Conservation (phyloP, 2,329 filamentous ascomycete genomes). For the Tolypocladium cylindrosporum region DNA sequence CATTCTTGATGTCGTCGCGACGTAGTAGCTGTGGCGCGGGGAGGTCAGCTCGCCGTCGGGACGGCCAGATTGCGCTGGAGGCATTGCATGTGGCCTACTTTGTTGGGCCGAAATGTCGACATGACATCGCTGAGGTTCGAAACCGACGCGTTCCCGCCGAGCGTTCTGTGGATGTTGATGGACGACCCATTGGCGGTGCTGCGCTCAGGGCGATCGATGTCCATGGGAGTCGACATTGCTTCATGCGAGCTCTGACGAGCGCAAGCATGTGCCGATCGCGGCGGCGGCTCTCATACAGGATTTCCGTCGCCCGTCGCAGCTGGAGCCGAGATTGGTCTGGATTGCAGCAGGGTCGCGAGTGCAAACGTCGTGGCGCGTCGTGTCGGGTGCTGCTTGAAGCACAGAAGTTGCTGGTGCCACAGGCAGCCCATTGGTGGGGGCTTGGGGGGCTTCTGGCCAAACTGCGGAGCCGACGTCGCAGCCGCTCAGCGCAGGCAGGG, state of each 20-base stretch:
- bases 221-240: slow-evolving; percentile 36
- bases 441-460: too few species aligned
- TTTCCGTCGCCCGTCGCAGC: background rate
- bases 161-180: slow-evolving; percentile 39
- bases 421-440: background rate
- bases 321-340: background rate
- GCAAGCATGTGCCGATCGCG: background rate
- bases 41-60: background rate
- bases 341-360: background rate
- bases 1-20: slow-evolving; percentile 41
- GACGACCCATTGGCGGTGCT: slow-evolving; percentile 29
- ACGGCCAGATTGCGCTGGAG: background rate
- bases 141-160: slow-evolving; percentile 33
- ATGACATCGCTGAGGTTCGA: slow-evolving; percentile 72
- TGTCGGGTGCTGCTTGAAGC: background rate
- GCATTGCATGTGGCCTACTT: slow-evolving; percentile 41
- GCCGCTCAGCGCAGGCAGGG: too few species aligned
- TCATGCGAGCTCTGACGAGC: background rate
- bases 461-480: too few species aligned
- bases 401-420: background rate
- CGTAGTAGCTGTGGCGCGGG: slow-evolving; percentile 39
- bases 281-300: background rate
- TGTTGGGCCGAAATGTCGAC: slow-evolving; percentile 66
- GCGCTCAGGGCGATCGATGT: slow-evolving; percentile 36
- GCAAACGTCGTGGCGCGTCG: background rate